Conservation (phyloP, 2,329 filamentous ascomycete species). For the Neurospora sp. region DNA sequence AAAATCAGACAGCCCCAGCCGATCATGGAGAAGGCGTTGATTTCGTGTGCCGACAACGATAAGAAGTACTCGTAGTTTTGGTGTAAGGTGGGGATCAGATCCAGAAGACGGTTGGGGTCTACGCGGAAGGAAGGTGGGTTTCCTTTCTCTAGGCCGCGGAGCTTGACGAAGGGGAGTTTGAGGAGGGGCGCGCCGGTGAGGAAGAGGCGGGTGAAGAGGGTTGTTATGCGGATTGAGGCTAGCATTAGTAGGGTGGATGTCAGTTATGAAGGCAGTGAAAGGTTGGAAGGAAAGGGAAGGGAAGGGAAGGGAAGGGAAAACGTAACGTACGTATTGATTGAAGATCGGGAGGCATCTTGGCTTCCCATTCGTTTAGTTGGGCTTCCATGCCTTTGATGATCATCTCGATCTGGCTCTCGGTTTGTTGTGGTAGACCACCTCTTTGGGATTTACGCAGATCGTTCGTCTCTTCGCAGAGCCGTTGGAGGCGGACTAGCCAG, state of each 20-base stretch:
- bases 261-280: conserved; percentile 1
- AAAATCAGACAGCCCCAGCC: conserved; percentile 36
- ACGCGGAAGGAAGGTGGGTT: conserved; percentile 6
- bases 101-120: conserved; percentile 11
- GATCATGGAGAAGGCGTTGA: conserved; percentile 29
- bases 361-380: conserved; percentile 33
- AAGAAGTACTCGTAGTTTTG: conserved; percentile 20
- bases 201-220: conserved; percentile 29
- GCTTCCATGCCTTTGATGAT: conserved; percentile 38
- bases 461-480: conserved; percentile 29
- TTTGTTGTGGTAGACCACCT: conserved; percentile 15
- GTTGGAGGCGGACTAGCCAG: conserved; percentile 33
- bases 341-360: conserved; percentile 26
- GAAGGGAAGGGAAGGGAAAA: no score
- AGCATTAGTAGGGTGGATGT: not conserved
- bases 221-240: conserved; percentile 26
- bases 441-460: conserved; percentile 21
- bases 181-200: conserved; percentile 31
- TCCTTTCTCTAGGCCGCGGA: not conserved
- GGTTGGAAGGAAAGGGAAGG: not conserved
- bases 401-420: conserved; percentile 32
- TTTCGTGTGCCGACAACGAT: conserved; percentile 14
- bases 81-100: conserved; percentile 12
- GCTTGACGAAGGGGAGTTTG: conserved; percentile 12
- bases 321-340: conserved; percentile 19